A percentile compares a stretch with the other conserved stretches of the same genome.
Conservation (phyloP, 495 filamentous ascomycete species). For the Talaromyces nanjingensis region DNA sequence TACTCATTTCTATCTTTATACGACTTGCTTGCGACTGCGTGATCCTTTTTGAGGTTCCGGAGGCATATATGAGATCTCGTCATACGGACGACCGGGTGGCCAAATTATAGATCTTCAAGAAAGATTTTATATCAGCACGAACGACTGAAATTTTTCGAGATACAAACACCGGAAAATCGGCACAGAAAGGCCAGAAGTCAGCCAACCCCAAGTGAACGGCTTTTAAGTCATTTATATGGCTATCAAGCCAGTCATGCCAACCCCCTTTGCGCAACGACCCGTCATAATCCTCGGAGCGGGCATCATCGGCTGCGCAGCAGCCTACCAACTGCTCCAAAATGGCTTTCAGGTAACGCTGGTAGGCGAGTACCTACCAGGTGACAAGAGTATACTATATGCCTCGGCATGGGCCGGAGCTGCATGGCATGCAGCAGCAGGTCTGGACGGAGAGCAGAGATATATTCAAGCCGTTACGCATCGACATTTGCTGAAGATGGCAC, state of each 20-base stretch:
- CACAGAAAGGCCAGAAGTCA: too few species aligned
- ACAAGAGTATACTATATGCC: conserved; percentile 35
- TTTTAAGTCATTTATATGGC: neutral
- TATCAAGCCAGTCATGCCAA: neutral
- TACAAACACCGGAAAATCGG: neutral
- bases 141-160: neutral
- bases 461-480: conserved; percentile 34
- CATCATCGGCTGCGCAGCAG: conserved; percentile 38
- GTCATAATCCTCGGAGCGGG: conserved; percentile 36
- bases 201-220: too few species aligned
- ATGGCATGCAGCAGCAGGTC: conserved; percentile 37
- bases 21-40: neutral
- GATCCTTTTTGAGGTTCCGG: neutral
- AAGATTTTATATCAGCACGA: neutral
- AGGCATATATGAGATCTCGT: neutral
- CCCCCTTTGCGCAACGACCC: conserved; percentile 31
- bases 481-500: conserved; percentile 31
- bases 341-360: conserved; percentile 34
- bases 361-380: conserved; percentile 36
- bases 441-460: conserved; percentile 32
- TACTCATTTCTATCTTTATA: neutral
- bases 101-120: neutral
- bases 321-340: conserved; percentile 28
- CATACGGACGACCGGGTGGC: neutral
- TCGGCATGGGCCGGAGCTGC: conserved; percentile 41